phyloP scores from a whole-genome alignment of 345 rosid genomes.

The Corchorus olitorius region DNA sequence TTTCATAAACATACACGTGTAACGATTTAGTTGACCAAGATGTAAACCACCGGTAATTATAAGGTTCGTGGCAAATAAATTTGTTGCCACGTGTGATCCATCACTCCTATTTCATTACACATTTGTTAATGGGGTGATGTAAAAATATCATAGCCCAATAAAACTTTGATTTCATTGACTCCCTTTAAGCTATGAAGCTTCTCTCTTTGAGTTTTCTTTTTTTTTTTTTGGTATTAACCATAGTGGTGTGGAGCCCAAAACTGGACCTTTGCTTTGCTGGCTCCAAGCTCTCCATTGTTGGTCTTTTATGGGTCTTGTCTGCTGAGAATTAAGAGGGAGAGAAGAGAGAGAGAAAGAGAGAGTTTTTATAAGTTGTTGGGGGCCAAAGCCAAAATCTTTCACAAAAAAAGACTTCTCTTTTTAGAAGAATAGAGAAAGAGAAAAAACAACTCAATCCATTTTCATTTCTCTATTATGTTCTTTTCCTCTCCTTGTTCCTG shows the following conservation, averaged over 20 bases:
- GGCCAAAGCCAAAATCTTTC: conserved; percentile 25
- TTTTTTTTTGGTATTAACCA: conserved; percentile 1
- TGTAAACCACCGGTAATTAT: background rate
- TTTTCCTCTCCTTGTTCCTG: background rate
- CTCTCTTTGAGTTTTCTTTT: conserved; percentile 13
- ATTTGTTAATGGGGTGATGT: background rate
- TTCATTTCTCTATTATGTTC: conserved; percentile 16
- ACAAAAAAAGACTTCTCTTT: conserved; percentile 4
- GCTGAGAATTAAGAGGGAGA: conserved; percentile 30
- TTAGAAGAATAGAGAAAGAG: background rate
- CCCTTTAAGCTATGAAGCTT: conserved; percentile 16
- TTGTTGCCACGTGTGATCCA: background rate
- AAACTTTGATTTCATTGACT: conserved; percentile 32
- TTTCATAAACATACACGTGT: background rate
- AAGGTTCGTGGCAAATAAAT: conserved; percentile 10
- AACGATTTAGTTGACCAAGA: background rate
- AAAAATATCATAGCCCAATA: conserved; percentile 2
- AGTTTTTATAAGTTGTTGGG: background rate
- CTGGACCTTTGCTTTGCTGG: conserved; percentile 84
- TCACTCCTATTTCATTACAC: too few relatives aligned
- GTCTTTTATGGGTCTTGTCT: conserved; percentile 75
- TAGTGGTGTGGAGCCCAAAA: conserved; percentile 68
- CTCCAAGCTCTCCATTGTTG: conserved; percentile 67
- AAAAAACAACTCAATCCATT: background rate
- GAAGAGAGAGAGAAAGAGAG: conserved; percentile 17